Base-by-base conservation (phyloP, 2,329 filamentous ascomycete species). In the Malbranchea zuffiana region DNA sequence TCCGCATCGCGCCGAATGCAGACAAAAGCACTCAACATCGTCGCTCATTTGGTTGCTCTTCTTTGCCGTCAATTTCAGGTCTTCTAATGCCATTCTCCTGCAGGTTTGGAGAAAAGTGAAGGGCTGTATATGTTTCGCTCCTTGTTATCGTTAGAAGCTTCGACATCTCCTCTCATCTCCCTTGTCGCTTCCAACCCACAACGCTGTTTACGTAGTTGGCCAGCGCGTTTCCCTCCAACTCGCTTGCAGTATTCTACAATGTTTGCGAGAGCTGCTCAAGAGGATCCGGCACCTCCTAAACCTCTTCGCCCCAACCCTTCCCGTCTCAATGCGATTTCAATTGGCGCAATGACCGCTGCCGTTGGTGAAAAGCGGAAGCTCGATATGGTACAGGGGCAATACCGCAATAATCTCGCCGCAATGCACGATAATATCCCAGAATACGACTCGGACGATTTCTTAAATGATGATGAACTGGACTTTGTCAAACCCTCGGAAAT, bases 381-480 rank as follows among this genome's bases (percentile, higher is more conserved):
- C 13, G 60, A 62, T 21, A 51, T 55, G 46, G 41, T 49, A 11
- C 32, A 29, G 47, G 45, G 23, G 4, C 20, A 23, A 17, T 23
- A 17, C 20, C 48, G 50, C 28, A 59, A 57, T 4, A 47, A 51
- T 4, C 44, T 69, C 37, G 57, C 56, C 1, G 61, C 59, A 10
- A 54, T 70, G 12, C 66, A 68, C 46, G 60, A 55, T 32, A 58
- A 57, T 3, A 71, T 81, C 6, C 74, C 71, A 42, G 82, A 40
- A 12, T 37, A 32, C 13, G 74, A 77, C 42, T 82, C 86, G 44
- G 78, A 88, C 48, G 87, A 94, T 52, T 90, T 93, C 47, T 84
- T 85, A 50, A 82, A 88, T 53, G 86, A 94, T 48, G 71, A 79
- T 13, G 74, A 85, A 38, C 66, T 93, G 16, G 82, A 83, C 36